Evolutionary conservation across 306 rosid genomes (phyloP).

Genomic region (Prunus kanzakura): DNA sequence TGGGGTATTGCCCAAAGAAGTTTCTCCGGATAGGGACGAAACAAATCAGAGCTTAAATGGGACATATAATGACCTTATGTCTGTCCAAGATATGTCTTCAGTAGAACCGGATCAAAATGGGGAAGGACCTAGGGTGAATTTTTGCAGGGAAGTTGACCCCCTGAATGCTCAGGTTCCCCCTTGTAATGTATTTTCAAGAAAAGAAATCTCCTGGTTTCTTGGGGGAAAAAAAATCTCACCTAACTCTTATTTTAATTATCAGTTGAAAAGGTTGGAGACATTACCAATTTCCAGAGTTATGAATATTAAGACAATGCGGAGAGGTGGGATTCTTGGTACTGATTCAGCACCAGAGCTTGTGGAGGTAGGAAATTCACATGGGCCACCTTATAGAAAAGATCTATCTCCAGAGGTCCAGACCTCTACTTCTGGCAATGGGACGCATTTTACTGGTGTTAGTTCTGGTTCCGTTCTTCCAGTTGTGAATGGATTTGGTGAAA

Average conservation of each 20-base stretch:
- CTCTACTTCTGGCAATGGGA: conserved; percentile 36
- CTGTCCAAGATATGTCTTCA: conserved; percentile 36
- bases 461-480: conserved; percentile 39
- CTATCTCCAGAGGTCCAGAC: conserved; percentile 31
- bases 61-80: conserved; percentile 26
- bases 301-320: conserved; percentile 22
- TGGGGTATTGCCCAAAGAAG: conserved; percentile 20
- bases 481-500: conserved; percentile 46
- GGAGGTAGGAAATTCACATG: conserved; percentile 44
- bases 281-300: conserved; percentile 37
- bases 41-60: conserved; percentile 32
- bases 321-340: conserved; percentile 24
- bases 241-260: conserved; percentile 43
- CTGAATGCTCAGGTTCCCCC: conserved; percentile 83
- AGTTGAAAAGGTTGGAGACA: conserved; percentile 34
- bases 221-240: conserved; percentile 52
- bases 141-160: conserved; percentile 53
- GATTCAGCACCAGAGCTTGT: conserved; percentile 29
- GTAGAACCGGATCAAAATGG: conserved; percentile 36
- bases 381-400: conserved; percentile 31
- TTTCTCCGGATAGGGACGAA: conserved; percentile 23
- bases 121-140: conserved; percentile 34
- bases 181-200: conserved; percentile 63
- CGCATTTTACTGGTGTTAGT: conserved; percentile 31
- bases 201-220: conserved; percentile 66